phyloP scores from a whole-genome alignment of 2,329 filamentous ascomycete genomes.

The Pestalotiopsis sp. region DNA sequence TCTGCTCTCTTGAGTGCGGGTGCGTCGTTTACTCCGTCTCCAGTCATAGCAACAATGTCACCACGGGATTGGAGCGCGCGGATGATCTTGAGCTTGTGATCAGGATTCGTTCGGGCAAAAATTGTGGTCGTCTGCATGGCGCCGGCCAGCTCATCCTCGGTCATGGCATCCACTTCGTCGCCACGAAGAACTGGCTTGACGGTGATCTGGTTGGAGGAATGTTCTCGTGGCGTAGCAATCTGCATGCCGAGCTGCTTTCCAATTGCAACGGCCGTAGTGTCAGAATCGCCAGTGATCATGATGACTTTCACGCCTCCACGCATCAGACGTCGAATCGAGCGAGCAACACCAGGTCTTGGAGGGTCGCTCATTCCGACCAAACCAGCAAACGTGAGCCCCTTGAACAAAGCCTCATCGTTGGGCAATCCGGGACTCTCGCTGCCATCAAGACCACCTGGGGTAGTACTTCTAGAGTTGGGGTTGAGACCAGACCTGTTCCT shows the following conservation, averaged over 20 bases:
- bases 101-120: conserved; percentile 93
- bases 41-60: conserved; percentile 98
- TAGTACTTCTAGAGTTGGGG: conserved; percentile 51
- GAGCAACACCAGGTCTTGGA: conserved; percentile 85
- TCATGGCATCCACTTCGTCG: conserved; percentile 93
- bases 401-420: conserved; percentile 72
- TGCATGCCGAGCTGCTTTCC: conserved; percentile 95
- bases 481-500: conserved; percentile 42
- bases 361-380: conserved; percentile 98
- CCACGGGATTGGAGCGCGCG: conserved; percentile 87
- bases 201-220: conserved; percentile 57
- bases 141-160: conserved; percentile 77
- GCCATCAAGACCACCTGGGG: conserved; percentile 44
- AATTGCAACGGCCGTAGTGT: conserved; percentile 92
- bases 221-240: conserved; percentile 60
- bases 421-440: conserved; percentile 45
- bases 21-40: conserved; percentile 96
- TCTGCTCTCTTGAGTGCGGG: conserved; percentile 96
- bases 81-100: conserved; percentile 98
- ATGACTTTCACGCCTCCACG: conserved; percentile 94
- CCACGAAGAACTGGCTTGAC: conserved; percentile 78
- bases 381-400: conserved; percentile 84
- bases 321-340: conserved; percentile 87
- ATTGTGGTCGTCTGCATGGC: conserved; percentile 90
- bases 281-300: conserved; percentile 98